Evolutionary conservation across 2,329 filamentous ascomycete genomes (phyloP).

Genomic region (Sporothrix brasiliensis): DNA sequence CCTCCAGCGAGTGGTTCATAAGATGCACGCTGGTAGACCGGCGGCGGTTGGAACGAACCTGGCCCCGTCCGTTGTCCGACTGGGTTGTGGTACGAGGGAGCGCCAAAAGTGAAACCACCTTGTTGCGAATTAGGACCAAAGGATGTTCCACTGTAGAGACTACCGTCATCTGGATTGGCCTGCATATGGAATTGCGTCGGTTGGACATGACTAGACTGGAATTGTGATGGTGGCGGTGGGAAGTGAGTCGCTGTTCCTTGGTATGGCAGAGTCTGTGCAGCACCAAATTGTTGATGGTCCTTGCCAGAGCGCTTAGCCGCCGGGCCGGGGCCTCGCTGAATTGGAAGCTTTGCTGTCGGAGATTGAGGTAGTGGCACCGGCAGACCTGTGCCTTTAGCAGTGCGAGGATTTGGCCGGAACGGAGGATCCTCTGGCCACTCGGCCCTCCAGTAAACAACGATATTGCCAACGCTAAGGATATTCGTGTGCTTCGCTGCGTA

Average conservation of each 20-base stretch:
- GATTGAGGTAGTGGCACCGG: constrained; percentile 27
- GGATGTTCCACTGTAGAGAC: not conserved
- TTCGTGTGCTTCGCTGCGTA: constrained; percentile 80
- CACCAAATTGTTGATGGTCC: not conserved
- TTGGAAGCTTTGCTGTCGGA: not conserved
- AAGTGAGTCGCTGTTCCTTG: not conserved
- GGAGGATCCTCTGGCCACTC: constrained; percentile 79
- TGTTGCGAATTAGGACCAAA: not conserved
- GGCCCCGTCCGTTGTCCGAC: not conserved
- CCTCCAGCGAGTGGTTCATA: not conserved
- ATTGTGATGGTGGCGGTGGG: not conserved
- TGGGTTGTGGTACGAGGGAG: not conserved
- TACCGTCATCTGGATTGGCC: too few relatives aligned
- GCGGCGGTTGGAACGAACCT: not conserved
- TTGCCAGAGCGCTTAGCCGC: not conserved
- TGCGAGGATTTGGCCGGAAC: constrained; percentile 64
- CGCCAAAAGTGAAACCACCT: not conserved
- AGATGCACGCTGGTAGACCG: not conserved
- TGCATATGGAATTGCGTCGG: not conserved
- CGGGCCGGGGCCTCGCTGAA: not conserved
- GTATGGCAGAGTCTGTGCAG: not conserved
- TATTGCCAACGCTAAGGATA: constrained; percentile 67
- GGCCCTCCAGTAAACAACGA: constrained; percentile 77
- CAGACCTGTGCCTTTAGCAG: constrained; percentile 39
- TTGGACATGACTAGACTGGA: not conserved